phyloP scores from a whole-genome alignment of 2,329 filamentous ascomycete species.

The Cladosporium cucumerinum region DNA sequence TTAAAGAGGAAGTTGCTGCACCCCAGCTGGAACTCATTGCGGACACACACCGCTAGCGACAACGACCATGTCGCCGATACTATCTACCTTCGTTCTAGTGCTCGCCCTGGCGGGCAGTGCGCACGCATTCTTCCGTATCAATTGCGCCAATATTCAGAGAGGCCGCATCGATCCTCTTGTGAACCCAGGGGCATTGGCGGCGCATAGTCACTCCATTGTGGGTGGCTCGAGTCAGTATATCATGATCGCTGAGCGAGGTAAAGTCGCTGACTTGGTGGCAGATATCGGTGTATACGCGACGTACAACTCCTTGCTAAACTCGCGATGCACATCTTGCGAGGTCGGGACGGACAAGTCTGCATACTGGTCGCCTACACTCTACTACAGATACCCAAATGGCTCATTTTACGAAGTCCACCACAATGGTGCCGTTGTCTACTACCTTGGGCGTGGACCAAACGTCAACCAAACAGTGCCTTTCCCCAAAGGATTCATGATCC shows the following conservation, averaged over 20 bases:
- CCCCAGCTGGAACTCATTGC: background rate
- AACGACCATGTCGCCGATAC: constrained; percentile 12
- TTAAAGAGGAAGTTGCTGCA: background rate
- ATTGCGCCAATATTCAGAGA: constrained; percentile 34
- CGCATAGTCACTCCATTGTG: constrained; percentile 34
- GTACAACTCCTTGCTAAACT: constrained; percentile 57
- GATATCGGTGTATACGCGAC: constrained; percentile 63
- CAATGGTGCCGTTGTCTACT: constrained; percentile 70
- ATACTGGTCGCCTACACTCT: constrained; percentile 38
- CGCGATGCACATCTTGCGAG: constrained; percentile 49
- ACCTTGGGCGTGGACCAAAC: constrained; percentile 50
- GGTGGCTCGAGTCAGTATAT: constrained; percentile 32
- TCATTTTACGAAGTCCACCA: constrained; percentile 50
- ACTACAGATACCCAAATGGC: constrained; percentile 36
- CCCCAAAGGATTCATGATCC: constrained; percentile 66
- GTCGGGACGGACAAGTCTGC: constrained; percentile 36
- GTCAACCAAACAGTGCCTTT: constrained; percentile 63
- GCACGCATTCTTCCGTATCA: constrained; percentile 38
- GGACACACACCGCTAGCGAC: background rate
- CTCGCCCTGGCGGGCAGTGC: constrained; percentile 12
- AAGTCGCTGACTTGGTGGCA: constrained; percentile 1
- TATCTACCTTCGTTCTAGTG: constrained; percentile 8
- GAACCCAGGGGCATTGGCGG: constrained; percentile 32
- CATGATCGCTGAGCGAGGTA: no score
- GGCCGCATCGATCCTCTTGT: constrained; percentile 38